phyloP scores from a whole-genome alignment of 306 rosid genomes.

The Gynostemma pentaphyllum region DNA sequence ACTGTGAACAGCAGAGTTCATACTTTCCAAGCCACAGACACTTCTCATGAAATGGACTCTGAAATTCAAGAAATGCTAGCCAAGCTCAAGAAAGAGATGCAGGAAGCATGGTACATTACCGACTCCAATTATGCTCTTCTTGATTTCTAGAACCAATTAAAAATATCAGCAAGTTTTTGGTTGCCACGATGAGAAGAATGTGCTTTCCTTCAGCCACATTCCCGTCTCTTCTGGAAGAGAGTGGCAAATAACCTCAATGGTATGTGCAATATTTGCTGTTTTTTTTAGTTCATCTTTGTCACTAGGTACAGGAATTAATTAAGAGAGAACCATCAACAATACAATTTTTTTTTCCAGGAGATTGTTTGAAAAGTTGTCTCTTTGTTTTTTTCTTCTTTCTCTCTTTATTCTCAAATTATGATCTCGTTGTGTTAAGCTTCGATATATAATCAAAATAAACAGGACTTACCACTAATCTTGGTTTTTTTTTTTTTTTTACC shows the following conservation, averaged over 20 bases:
- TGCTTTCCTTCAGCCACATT: not conserved
- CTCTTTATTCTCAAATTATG: not conserved
- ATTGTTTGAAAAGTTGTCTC: not conserved
- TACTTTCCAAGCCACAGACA: conserved; percentile 69
- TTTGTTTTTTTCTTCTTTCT: not conserved
- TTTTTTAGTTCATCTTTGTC: too few species aligned
- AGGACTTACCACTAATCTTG: too few species aligned
- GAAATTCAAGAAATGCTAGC: conserved; percentile 64
- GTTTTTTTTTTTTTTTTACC: too few species aligned
- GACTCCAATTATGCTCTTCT: conserved; percentile 57
- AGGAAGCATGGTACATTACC: conserved; percentile 53
- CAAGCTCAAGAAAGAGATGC: conserved; percentile 41
- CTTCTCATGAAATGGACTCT: conserved; percentile 43
- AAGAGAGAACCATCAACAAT: not conserved
- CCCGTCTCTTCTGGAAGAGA: too few species aligned
- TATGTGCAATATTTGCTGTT: too few species aligned
- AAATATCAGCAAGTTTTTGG: not conserved
- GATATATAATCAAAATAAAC: too few species aligned
- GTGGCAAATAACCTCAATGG: too few species aligned
- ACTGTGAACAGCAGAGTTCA: conserved; percentile 49
- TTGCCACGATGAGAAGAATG: not conserved
- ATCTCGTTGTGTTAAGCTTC: not conserved
- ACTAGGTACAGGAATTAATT: not conserved
- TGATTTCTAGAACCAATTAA: conserved; percentile 24
- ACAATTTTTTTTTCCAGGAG: not conserved